These are phyloP conservation scores for Ophiosphaerella narmari DNA, from an alignment of 2,329 filamentous ascomycete species.

Conservation along the genomic window DNA sequence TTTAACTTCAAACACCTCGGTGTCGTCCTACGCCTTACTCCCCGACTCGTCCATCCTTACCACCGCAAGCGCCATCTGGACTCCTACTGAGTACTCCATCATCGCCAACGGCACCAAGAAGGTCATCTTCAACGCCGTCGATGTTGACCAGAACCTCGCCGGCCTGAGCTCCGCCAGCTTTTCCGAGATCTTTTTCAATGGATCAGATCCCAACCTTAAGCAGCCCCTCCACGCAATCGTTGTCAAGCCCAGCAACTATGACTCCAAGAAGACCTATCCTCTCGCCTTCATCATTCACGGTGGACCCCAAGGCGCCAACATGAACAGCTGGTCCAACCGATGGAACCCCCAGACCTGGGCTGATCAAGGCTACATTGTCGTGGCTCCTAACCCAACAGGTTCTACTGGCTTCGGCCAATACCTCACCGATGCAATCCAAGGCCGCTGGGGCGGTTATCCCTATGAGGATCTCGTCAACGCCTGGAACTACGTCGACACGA, in stretches of 20 bases:
- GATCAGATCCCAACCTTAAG: constrained; percentile 56
- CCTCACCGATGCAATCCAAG: constrained; percentile 74
- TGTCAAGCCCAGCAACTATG: constrained; percentile 67
- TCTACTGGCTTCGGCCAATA: constrained; percentile 83
- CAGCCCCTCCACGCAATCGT: constrained; percentile 71
- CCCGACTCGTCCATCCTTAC: constrained; percentile 60
- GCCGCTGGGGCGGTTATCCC: constrained; percentile 84
- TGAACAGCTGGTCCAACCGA: constrained; percentile 75
- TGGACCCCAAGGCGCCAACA: constrained; percentile 77
- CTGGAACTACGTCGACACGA: constrained; percentile 72
- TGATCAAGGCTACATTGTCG: constrained; percentile 83
- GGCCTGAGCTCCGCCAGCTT: constrained; percentile 67
- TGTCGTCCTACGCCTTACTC: constrained; percentile 56
- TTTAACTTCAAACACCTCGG: constrained; percentile 50
- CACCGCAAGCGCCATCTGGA: constrained; percentile 39
- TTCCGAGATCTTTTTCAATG: constrained; percentile 73
- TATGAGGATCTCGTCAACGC: constrained; percentile 82
- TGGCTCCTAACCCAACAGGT: constrained; percentile 82
- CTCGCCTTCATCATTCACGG: constrained; percentile 81
- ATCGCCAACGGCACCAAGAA: constrained; percentile 40
- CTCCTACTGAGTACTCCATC: constrained; percentile 38
- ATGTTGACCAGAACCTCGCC: constrained; percentile 66
- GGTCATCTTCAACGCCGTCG: constrained; percentile 62
- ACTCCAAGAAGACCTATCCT: constrained; percentile 74
- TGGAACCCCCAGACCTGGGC: constrained; percentile 88